Evolutionary conservation across 2,329 filamentous ascomycete genomes (phyloP).

Genomic region (Epicoccum sorghinum): DNA sequence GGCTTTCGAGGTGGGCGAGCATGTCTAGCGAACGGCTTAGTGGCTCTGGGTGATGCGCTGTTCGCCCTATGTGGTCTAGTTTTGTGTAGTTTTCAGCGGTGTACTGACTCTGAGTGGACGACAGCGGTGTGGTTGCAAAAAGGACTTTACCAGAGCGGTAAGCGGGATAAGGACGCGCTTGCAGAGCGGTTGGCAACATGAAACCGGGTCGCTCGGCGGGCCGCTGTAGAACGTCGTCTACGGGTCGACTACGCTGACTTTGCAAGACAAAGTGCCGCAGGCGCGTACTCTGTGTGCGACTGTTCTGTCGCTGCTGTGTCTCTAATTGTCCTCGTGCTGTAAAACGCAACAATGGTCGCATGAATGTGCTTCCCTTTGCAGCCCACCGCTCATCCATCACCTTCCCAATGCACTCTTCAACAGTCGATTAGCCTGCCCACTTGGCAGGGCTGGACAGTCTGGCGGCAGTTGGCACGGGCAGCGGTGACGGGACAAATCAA

Average conservation of each 20-base stretch:
- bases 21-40: constrained; percentile 33
- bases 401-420: constrained; percentile 10
- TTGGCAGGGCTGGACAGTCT: constrained; percentile 18
- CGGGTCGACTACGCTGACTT: constrained; percentile 8
- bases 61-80: constrained; percentile 11
- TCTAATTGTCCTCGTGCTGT: constrained; percentile 1
- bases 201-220: constrained; percentile 37
- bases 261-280: constrained; percentile 11
- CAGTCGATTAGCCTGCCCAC: neutral
- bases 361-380: neutral
- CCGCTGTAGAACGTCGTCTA: constrained; percentile 16
- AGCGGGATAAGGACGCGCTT: constrained; percentile 41
- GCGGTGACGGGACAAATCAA: constrained; percentile 39
- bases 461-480: constrained; percentile 38
- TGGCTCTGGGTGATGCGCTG: constrained; percentile 29
- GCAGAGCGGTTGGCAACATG: constrained; percentile 45
- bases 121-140: constrained; percentile 30
- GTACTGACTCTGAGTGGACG: constrained; percentile 35
- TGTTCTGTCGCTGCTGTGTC: neutral
- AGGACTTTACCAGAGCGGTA: constrained; percentile 28
- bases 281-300: constrained; percentile 13
- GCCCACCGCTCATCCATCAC: constrained; percentile 10
- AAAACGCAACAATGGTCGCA: neutral
- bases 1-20: constrained; percentile 43
- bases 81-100: constrained; percentile 18